Conservation (phyloP, 345 rosid genomes). For the Camelina laxa region DNA sequence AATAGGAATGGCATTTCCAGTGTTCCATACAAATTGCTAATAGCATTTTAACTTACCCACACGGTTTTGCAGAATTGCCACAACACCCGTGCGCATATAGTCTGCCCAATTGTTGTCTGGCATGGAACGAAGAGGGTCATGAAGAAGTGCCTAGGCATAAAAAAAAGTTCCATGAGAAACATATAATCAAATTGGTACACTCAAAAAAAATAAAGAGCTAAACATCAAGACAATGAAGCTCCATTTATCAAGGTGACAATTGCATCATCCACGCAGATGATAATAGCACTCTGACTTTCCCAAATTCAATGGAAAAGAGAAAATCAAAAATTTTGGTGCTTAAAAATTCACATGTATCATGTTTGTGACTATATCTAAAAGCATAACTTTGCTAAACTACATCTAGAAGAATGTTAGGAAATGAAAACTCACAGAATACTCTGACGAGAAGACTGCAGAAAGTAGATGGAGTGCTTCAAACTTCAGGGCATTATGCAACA, state of each 20-base stretch:
- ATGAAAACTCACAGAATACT: slow-evolving; percentile 53
- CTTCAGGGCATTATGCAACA: slow-evolving; percentile 77
- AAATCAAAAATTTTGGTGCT: slow-evolving; percentile 1
- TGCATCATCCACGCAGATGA: slow-evolving; percentile 23
- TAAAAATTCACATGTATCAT: slow-evolving; percentile 1
- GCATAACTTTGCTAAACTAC: neutral
- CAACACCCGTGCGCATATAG: slow-evolving; percentile 68
- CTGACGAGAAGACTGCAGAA: slow-evolving; percentile 67
- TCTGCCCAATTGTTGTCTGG: slow-evolving; percentile 62
- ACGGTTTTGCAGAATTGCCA: slow-evolving; percentile 81
- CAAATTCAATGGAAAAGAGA: neutral
- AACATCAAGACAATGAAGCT: slow-evolving; percentile 14
- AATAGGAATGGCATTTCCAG: neutral
- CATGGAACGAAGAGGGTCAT: slow-evolving; percentile 58
- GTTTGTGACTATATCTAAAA: slow-evolving; percentile 15
- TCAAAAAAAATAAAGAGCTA: neutral
- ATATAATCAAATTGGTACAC: slow-evolving; percentile 4
- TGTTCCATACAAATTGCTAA: slow-evolving; percentile 18
- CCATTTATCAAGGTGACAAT: neutral
- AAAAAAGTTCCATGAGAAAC: slow-evolving; percentile 24
- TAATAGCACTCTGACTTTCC: neutral
- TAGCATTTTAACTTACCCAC: slow-evolving; percentile 62
- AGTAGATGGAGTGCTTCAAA: slow-evolving; percentile 86
- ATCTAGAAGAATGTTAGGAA: neutral
- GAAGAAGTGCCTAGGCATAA: slow-evolving; percentile 56